Conservation (phyloP, 2,329 filamentous ascomycete species). For the Aspergillus neotritici region DNA sequence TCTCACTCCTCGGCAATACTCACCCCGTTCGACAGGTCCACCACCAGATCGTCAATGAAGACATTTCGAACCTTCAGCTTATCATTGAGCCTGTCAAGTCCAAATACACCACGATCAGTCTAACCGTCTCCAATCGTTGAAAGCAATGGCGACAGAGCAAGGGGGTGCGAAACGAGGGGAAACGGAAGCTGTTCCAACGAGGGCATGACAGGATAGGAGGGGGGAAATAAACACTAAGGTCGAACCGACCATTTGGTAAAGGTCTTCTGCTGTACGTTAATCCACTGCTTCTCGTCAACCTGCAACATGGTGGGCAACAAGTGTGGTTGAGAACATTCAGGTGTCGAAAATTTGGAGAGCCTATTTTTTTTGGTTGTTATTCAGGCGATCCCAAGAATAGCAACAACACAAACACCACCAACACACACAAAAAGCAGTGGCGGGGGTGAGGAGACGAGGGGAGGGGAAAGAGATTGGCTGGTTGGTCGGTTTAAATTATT, state of each 20-base stretch:
- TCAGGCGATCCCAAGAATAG: too few relatives aligned
- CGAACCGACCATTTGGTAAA: constrained; percentile 83
- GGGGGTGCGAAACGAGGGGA: constrained; percentile 1
- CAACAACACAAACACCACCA: not conserved
- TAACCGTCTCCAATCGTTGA: too few relatives aligned
- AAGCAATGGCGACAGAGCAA: not conserved
- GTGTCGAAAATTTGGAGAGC: constrained; percentile 6
- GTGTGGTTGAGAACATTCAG: constrained; percentile 25
- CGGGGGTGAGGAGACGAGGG: constrained; percentile 1
- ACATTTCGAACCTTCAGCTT: constrained; percentile 76
- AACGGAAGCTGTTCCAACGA: not conserved
- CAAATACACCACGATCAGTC: too few relatives aligned
- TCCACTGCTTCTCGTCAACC: constrained; percentile 56
- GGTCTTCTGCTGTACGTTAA: constrained; percentile 91
- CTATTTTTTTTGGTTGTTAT: too few relatives aligned
- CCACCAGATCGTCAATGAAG: constrained; percentile 78
- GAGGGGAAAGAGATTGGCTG: not conserved
- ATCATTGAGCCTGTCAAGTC: constrained; percentile 72
- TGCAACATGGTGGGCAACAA: constrained; percentile 37
- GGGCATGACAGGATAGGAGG: not conserved
- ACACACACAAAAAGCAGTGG: not conserved
- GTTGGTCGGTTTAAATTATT: not conserved
- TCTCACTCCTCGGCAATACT: constrained; percentile 34
- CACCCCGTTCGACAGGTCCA: constrained; percentile 89
- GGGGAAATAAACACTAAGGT: not conserved